Conservation (phyloP, 805 yeast species). For the Scheffersomyces ergatensis region DNA sequence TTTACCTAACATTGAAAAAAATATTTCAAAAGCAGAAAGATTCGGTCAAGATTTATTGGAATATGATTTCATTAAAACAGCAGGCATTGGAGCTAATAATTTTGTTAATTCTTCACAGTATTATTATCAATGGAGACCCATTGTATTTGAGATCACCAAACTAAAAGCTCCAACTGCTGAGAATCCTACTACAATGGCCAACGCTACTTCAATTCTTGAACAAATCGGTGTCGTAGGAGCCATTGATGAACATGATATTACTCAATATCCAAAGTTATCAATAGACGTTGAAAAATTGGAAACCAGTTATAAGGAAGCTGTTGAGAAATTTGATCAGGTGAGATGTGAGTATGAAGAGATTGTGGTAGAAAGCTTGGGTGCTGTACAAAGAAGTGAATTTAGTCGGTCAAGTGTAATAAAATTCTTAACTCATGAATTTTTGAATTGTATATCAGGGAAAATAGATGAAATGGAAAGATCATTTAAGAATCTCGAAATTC, state of each 20-base stretch:
- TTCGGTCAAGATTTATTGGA: conserved; percentile 72
- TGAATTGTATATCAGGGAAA: conserved; percentile 62
- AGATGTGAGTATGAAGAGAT: conserved; percentile 75
- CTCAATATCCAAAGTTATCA: conserved; percentile 48
- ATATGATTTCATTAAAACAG: conserved; percentile 56
- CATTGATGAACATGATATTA: conserved; percentile 47
- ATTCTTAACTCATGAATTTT: conserved; percentile 70
- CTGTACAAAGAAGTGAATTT: conserved; percentile 79
- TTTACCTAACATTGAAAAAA: conserved; percentile 38
- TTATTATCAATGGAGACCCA: conserved; percentile 77
- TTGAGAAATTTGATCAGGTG: conserved; percentile 57
- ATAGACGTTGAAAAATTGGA: conserved; percentile 62
- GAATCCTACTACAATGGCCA: background rate
- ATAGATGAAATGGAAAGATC: conserved; percentile 55
- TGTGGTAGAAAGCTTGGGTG: conserved; percentile 66
- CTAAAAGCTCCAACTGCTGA: conserved; percentile 12
- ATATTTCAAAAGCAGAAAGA: conserved; percentile 59
- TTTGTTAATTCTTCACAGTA: conserved; percentile 76
- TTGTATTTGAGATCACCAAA: conserved; percentile 52
- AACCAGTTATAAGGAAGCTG: conserved; percentile 46
- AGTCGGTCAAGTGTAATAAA: conserved; percentile 77
- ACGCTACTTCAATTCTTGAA: background rate
- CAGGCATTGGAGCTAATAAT: conserved; percentile 51
- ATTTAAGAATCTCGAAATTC: conserved; percentile 58
- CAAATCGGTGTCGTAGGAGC: conserved; percentile 5